Base-by-base conservation (phyloP, 768 basidiomycete genomes). In the Nidularia pulvinata region DNA sequence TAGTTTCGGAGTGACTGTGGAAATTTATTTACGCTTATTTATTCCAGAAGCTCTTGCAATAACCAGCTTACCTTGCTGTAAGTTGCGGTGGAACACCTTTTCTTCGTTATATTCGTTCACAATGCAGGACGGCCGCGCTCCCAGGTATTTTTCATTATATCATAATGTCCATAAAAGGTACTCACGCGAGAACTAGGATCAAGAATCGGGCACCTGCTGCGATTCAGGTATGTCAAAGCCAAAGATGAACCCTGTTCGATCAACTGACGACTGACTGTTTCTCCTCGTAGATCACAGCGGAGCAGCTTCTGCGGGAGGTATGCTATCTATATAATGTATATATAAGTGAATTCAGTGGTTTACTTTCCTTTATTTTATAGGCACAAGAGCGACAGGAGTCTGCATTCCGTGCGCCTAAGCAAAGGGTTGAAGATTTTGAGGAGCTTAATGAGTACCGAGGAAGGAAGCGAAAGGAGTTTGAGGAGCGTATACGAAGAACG, bases 301-400 rank as follows among this genome's bases (percentile, higher is more conserved):
- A 98, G 73, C 97, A 99, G 73, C 86, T 99, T 43, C 79, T 99
- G 7, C 89, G 97, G 62, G 97, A 99, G 78, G 92, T 91, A 67
- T 46, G 71, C 52, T 36, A 2, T 36, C 6, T 14, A 46, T 22
- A 6, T 46, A 13, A 33, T 35, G 46, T 1, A 35, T 14, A 35
- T 14, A 30, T 30, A 30, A 30, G 4, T 30, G 25, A 13, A 10
- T 13, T 49, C 35, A 44, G 32, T 48, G 14, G 13, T 2, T n/a
- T 6, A 51, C 3, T 4, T 30, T 43, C 2, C 19, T 7, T 46
- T 34, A 11, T 48, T n/a, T 30, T 48, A 2, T 62, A 94, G 91
- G 97, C 97, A 48, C 94, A 98, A 88, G 97, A 98, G 61, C 82
- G 96, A 51, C 95, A 98, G 76, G 97, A 98, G 68, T 83, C 91